Evolutionary conservation across 768 basidiomycete genomes (phyloP).

Genomic region (Leccinellum luteum): DNA sequence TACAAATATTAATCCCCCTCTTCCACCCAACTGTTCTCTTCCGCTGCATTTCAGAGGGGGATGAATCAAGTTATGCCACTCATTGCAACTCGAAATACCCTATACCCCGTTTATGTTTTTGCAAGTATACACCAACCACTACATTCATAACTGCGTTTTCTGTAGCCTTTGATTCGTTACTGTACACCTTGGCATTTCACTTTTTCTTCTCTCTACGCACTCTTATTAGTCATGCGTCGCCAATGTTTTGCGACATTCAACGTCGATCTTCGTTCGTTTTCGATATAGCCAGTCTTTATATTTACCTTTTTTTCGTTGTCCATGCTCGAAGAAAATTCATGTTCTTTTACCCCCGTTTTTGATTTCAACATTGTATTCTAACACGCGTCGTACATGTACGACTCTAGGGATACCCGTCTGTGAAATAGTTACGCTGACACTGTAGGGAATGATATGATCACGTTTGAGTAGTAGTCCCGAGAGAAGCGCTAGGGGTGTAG

Average conservation of each 20-base stretch:
- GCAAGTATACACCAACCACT: constrained; percentile 28
- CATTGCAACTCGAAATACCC: constrained; percentile 9
- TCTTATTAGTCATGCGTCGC: constrained; percentile 9
- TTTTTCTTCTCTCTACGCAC: constrained; percentile 2
- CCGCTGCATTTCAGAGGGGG: constrained; percentile 33
- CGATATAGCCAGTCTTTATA: not conserved
- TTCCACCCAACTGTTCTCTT: constrained; percentile 38
- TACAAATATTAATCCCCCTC: constrained; percentile 41
- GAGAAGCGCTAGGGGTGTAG: not conserved
- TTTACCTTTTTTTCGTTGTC: not conserved
- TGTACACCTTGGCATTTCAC: constrained; percentile 18
- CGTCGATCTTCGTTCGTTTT: constrained; percentile 10
- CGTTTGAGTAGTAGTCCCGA: not conserved
- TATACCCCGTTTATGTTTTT: constrained; percentile 24
- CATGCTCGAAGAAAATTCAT: constrained; percentile 3
- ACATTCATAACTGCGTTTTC: constrained; percentile 28
- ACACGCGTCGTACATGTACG: constrained; percentile 12
- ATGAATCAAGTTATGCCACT: constrained; percentile 11
- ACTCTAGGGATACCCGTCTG: constrained; percentile 14
- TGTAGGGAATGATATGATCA: not conserved
- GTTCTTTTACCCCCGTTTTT: not conserved
- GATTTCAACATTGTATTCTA: constrained; percentile 14
- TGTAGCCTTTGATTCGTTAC: constrained; percentile 30
- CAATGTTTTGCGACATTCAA: constrained; percentile 10
- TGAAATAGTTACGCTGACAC: constrained; percentile 4